Evolutionary conservation across 106 monocot genomes (phyloP).

Genomic region (Dioscorea dumetorum): DNA sequence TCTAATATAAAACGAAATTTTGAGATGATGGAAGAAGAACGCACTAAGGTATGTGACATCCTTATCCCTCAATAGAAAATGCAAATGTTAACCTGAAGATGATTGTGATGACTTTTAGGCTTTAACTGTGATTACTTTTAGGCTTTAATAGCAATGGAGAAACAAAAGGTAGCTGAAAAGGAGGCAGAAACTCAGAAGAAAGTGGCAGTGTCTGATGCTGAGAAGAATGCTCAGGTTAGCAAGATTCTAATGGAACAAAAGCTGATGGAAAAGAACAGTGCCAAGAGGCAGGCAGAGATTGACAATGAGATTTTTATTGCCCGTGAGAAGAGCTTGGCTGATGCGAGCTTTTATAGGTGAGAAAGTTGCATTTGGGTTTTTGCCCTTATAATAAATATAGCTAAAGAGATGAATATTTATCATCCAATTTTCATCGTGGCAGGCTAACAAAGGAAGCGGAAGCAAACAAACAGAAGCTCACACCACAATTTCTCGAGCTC

Average conservation of each 20-base stretch:
- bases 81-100: too few species aligned
- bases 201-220: slow-evolving; percentile 87
- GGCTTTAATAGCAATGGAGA: slow-evolving; percentile 92
- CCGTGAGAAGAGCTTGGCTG: slow-evolving; percentile 79
- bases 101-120: too few species aligned
- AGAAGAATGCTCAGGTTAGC: slow-evolving; percentile 95
- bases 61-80: too few species aligned
- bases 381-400: not conserved
- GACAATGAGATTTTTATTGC: slow-evolving; percentile 90
- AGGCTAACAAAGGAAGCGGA: slow-evolving; percentile 94
- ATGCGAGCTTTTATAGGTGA: slow-evolving; percentile 82
- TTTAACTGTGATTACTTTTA: slow-evolving; percentile 4
- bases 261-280: slow-evolving; percentile 89
- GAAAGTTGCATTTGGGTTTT: not conserved
- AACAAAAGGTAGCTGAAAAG: slow-evolving; percentile 92
- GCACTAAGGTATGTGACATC: slow-evolving; percentile 63
- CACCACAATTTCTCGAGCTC: slow-evolving; percentile 89
- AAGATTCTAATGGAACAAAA: slow-evolving; percentile 92
- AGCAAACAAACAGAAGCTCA: slow-evolving; percentile 87
- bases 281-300: slow-evolving; percentile 68
- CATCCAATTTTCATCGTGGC: not conserved
- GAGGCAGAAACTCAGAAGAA: slow-evolving; percentile 97
- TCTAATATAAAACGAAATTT: slow-evolving; percentile 71
- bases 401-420: not conserved
- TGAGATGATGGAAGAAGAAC: slow-evolving; percentile 98